Conservation (phyloP, 805 yeast species). For the Ogataea zsoltii region DNA sequence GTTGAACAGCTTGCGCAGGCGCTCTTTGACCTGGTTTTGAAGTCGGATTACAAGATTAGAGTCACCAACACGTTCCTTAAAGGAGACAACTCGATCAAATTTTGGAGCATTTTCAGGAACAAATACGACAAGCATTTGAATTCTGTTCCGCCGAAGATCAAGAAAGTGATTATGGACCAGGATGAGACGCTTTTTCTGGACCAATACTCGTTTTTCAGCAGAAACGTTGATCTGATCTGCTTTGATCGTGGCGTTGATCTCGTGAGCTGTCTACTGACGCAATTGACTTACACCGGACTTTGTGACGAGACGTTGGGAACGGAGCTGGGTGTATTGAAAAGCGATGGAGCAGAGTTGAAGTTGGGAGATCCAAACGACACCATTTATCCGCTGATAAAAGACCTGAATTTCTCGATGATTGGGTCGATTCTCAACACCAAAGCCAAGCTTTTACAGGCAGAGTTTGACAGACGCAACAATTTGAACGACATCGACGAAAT, state of each 20-base stretch:
- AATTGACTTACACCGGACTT: conserved; percentile 79
- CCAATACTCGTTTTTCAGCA: conserved; percentile 35
- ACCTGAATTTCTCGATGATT: conserved; percentile 74
- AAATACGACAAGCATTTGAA: conserved; percentile 31
- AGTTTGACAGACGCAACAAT: conserved; percentile 60
- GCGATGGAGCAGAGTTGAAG: conserved; percentile 16
- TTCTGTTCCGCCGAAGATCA: conserved; percentile 35
- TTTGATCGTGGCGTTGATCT: conserved; percentile 79
- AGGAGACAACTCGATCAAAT: conserved; percentile 55
- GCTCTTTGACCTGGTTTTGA: conserved; percentile 44
- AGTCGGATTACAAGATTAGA: conserved; percentile 43
- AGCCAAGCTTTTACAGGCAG: conserved; percentile 70
- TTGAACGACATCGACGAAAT: conserved; percentile 65
- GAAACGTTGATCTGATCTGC: conserved; percentile 69
- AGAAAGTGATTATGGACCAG: conserved; percentile 32
- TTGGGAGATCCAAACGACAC: conserved; percentile 43
- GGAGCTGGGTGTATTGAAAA: conserved; percentile 38
- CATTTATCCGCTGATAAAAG: conserved; percentile 52
- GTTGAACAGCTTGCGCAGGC: conserved; percentile 50
- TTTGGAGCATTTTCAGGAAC: conserved; percentile 44
- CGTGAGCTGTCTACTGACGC: conserved; percentile 69
- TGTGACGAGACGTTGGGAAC: conserved; percentile 69
- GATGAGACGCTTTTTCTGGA: conserved; percentile 37
- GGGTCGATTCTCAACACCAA: conserved; percentile 69
- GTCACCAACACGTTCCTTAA: conserved; percentile 58